Base-by-base conservation (phyloP, 139 green algal species). In the Chlamydomonas applanata region DNA sequence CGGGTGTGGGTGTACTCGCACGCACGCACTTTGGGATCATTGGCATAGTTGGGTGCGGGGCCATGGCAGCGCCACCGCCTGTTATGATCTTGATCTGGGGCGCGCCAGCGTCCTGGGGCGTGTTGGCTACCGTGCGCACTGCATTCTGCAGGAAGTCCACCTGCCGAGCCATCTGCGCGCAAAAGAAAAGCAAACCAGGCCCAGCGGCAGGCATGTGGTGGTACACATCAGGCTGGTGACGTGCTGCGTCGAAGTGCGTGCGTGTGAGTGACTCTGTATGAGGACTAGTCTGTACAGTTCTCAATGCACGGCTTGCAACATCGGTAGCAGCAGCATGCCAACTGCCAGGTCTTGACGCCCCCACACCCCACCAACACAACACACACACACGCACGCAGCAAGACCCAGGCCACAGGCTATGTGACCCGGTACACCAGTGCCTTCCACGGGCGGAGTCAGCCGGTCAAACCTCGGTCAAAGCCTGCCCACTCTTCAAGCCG, bases 21-120 rank as follows among this genome's bases (percentile, higher is more conserved):
- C n/a, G 40, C 40, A 49, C 40, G 40, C 40, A 49, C 40, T 49
- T 49, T 7, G 40, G 40, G 7, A 49, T 7, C 11, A 49, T 49
- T 7, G 40, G 40, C 7, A 49, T 7, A 7, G 40, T 49, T 9
- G 25, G 62, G 14, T 69, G 32, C 25, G 62, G 3, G 32, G 33
- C 33, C 9, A 7, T 25, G 4, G 62, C 30, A 17, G 62, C 20
- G 20, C 59, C 59, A 40, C 4, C 4, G 59, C 59, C 59, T 25
- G 25, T 66, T 5, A 69, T 52, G 22, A 69, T 49, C 62, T 52
- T 49, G 62, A 69, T 49, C 33, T 69, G 62, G 30, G 62, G 17
- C 17, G 62, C 11, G 14, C 9, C 9, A 17, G 17, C 17, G 33
- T 69, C 62, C 3, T 30, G 11, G 16, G 32, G 32, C 32, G 62